These are phyloP conservation scores for Citeromyces matritensis DNA, from an alignment of 805 yeast species.

Conservation along the genomic window DNA sequence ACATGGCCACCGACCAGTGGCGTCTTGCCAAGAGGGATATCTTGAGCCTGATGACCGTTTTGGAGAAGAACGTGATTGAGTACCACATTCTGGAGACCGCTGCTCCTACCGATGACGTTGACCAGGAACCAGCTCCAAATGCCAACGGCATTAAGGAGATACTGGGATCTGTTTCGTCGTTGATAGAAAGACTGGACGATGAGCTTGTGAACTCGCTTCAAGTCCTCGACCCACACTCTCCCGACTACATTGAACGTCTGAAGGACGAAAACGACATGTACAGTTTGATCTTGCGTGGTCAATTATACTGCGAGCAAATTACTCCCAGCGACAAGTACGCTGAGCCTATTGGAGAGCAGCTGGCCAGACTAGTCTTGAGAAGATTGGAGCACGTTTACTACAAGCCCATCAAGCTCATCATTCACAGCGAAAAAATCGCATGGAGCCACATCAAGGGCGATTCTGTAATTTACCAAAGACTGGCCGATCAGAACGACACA, in stretches of 20 bases:
- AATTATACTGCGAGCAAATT: conserved; percentile 65
- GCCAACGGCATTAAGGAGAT: conserved; percentile 57
- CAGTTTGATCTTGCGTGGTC: conserved; percentile 67
- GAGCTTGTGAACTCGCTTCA: conserved; percentile 84
- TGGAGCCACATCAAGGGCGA: conserved; percentile 38
- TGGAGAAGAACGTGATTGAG: conserved; percentile 41
- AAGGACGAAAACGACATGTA: conserved; percentile 75
- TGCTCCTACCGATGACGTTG: conserved; percentile 52
- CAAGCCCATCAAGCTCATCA: conserved; percentile 70
- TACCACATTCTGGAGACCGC: conserved; percentile 75
- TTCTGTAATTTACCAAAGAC: conserved; percentile 19
- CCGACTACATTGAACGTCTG: conserved; percentile 82
- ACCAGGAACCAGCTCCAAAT: conserved; percentile 51
- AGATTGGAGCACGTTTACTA: conserved; percentile 88
- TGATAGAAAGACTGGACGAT: conserved; percentile 88
- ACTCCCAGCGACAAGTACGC: conserved; percentile 25
- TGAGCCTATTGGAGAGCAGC: conserved; percentile 35
- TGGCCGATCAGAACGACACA: conserved; percentile 8
- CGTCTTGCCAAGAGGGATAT: conserved; percentile 50
- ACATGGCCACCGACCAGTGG: conserved; percentile 78
- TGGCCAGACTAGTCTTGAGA: conserved; percentile 64
- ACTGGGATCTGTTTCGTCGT: conserved; percentile 73
- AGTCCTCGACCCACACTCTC: conserved; percentile 85
- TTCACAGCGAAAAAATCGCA: conserved; percentile 55
- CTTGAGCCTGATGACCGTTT: conserved; percentile 41